These are phyloP conservation scores for Anthostomella pinea DNA, from an alignment of 2,329 filamentous ascomycete species.

Conservation along the genomic window DNA sequence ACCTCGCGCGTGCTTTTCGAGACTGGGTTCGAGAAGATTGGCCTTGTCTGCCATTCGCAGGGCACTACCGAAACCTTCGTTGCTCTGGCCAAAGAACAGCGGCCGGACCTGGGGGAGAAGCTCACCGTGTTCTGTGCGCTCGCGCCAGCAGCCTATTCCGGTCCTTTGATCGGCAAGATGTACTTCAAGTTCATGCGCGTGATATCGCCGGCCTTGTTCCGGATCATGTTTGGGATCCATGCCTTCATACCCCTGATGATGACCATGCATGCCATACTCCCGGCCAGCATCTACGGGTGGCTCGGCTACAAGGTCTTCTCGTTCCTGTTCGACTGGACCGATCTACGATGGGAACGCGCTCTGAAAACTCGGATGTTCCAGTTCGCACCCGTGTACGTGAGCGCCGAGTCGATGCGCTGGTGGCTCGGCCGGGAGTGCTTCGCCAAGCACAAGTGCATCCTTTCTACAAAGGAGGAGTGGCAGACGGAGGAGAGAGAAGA, in stretches of 20 bases:
- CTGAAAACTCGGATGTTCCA: constrained; percentile 83
- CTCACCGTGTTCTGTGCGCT: constrained; percentile 89
- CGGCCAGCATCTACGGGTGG: constrained; percentile 68
- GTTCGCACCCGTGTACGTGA: constrained; percentile 88
- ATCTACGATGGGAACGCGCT: constrained; percentile 78
- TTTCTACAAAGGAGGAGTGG: constrained; percentile 72
- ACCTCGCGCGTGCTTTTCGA: constrained; percentile 75
- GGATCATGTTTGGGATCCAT: constrained; percentile 84
- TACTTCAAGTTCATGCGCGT: constrained; percentile 90
- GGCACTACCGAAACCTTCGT: constrained; percentile 88
- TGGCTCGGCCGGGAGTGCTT: constrained; percentile 89
- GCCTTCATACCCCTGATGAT: constrained; percentile 95
- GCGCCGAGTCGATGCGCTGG: constrained; percentile 89
- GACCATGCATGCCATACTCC: constrained; percentile 68
- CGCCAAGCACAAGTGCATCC: constrained; percentile 76
- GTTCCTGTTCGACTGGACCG: constrained; percentile 86
- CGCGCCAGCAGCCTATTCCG: constrained; percentile 86
- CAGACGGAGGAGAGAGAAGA: constrained; percentile 61
- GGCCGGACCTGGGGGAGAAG: constrained; percentile 77
- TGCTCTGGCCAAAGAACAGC: constrained; percentile 83
- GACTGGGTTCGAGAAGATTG: constrained; percentile 80
- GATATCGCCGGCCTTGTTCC: constrained; percentile 73
- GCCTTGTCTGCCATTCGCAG: constrained; percentile 83
- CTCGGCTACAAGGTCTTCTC: constrained; percentile 87
- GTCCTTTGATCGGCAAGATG: constrained; percentile 77